Conservation (phyloP, 805 yeast genomes). For the Metschnikowia corniflorae region DNA sequence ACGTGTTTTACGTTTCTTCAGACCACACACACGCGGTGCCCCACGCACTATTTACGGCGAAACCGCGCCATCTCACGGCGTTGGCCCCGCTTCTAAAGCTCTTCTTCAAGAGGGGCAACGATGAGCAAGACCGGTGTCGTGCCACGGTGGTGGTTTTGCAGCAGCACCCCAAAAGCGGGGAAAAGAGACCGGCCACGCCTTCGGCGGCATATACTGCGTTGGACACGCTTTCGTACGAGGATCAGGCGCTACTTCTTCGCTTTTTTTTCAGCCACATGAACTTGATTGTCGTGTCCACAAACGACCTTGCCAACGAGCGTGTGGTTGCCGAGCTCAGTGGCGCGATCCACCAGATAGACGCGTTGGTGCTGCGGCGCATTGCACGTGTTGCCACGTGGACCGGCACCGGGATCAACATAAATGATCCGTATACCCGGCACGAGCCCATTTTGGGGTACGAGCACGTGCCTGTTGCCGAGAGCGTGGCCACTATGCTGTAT, state of each 20-base stretch:
- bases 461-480: slow-evolving; percentile 18
- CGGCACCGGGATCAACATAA: slow-evolving; percentile 26
- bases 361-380: slow-evolving; percentile 29
- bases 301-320: slow-evolving; percentile 8
- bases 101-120: slow-evolving; percentile 30
- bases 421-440: slow-evolving; percentile 17
- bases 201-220: slow-evolving; percentile 13
- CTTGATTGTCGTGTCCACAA: slow-evolving; percentile 23
- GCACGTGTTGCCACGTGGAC: slow-evolving; percentile 43
- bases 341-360: slow-evolving; percentile 22
- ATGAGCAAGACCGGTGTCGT: slow-evolving; percentile 31
- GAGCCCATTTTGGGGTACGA: slow-evolving; percentile 4
- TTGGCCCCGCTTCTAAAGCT: slow-evolving; percentile 14
- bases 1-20: slow-evolving; percentile 16
- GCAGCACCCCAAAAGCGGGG: slow-evolving; percentile 3
- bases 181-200: neutral
- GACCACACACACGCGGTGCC: slow-evolving; percentile 12
- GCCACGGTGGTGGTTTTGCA: slow-evolving; percentile 30
- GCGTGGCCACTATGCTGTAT: slow-evolving; percentile 37
- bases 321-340: slow-evolving; percentile 17
- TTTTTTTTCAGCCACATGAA: slow-evolving; percentile 39
- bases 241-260: slow-evolving; percentile 29
- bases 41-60: slow-evolving; percentile 14
- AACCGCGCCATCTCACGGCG: slow-evolving; percentile 18
- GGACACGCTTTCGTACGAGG: slow-evolving; percentile 25